Conservation (phyloP, 2,329 filamentous ascomycete genomes). For the Hypomyces perniciosus region DNA sequence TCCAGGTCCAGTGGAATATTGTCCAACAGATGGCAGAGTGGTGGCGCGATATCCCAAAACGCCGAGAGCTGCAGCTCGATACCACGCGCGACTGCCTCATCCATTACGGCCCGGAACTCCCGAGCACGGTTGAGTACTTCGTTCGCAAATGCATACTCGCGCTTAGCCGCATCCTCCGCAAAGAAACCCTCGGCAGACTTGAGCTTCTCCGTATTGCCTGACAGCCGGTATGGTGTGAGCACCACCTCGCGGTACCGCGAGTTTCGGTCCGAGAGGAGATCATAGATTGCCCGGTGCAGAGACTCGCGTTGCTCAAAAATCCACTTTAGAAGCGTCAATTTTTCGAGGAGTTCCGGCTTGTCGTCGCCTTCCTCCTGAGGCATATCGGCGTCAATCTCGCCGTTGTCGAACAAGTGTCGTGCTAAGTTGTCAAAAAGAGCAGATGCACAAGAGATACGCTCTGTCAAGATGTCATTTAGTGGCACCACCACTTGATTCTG, state of each 20-base stretch:
- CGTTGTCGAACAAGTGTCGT: conserved; percentile 63
- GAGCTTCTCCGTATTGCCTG: conserved; percentile 73
- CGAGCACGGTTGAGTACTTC: conserved; percentile 68
- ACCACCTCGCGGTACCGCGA: conserved; percentile 81
- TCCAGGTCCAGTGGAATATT: conserved; percentile 60
- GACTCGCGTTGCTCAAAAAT: conserved; percentile 90
- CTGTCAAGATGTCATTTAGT: conserved; percentile 71
- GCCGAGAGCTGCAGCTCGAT: conserved; percentile 88
- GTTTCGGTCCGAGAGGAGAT: conserved; percentile 78
- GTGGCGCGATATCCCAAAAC: conserved; percentile 96
- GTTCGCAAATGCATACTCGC: conserved; percentile 63
- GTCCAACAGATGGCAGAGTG: conserved; percentile 69
- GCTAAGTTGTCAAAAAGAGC: conserved; percentile 72
- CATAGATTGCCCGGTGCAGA: conserved; percentile 78
- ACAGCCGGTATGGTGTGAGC: conserved; percentile 68
- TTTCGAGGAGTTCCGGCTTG: conserved; percentile 87
- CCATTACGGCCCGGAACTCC: conserved; percentile 71
- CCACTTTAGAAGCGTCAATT: conserved; percentile 93
- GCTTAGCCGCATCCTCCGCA: conserved; percentile 65
- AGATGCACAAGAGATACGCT: conserved; percentile 67
- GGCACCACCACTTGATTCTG: conserved; percentile 79
- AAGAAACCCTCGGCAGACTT: conserved; percentile 79
- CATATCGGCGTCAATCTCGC: conserved; percentile 62
- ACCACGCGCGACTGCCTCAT: conserved; percentile 77
- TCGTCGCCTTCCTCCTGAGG: conserved; percentile 94